A percentile compares a stretch with the other conserved stretches of the same genome.
phyloP scores from a whole-genome alignment of 257 asterid species.

The Leonotis leonurus region DNA sequence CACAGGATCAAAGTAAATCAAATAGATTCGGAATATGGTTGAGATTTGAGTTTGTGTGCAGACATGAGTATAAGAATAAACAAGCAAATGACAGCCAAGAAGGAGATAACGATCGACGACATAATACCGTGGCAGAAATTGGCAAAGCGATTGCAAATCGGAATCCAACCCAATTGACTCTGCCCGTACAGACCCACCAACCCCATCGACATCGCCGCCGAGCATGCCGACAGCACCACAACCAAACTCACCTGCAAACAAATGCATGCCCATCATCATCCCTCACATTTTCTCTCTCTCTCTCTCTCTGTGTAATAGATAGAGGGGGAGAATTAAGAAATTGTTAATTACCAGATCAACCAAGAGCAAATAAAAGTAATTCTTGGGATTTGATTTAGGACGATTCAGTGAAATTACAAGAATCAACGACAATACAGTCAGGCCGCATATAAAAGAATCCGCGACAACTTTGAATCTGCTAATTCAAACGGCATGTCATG shows the following conservation, averaged over 20 bases:
- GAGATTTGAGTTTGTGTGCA: slow-evolving; percentile 34
- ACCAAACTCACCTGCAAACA: slow-evolving; percentile 25
- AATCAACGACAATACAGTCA: slow-evolving; percentile 21
- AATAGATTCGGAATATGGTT: not conserved
- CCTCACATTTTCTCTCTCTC: no score
- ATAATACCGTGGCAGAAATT: slow-evolving; percentile 28
- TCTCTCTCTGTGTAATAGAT: no score
- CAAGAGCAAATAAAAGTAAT: slow-evolving; percentile 33
- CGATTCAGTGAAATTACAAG: slow-evolving; percentile 16
- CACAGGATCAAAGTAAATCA: not conserved
- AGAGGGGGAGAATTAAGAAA: not conserved
- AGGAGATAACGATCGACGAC: slow-evolving; percentile 22
- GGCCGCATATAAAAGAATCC: slow-evolving; percentile 21
- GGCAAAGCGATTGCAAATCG: slow-evolving; percentile 28
- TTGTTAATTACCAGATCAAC: slow-evolving; percentile 31
- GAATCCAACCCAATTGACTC: slow-evolving; percentile 24
- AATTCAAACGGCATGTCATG: not conserved
- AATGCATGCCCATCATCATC: not conserved
- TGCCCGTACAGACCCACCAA: slow-evolving; percentile 34
- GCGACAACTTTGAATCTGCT: slow-evolving; percentile 33
- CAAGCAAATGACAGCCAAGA: slow-evolving; percentile 27
- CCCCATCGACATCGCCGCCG: slow-evolving; percentile 36
- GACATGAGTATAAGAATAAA: slow-evolving; percentile 26
- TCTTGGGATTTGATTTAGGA: slow-evolving; percentile 21
- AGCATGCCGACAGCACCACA: slow-evolving; percentile 33